Percentiles rank a stretch among this genome's conserved stretches.
Evolutionary conservation across 2,329 filamentous ascomycete species (phyloP).

Genomic region (Microcera coccophila): DNA sequence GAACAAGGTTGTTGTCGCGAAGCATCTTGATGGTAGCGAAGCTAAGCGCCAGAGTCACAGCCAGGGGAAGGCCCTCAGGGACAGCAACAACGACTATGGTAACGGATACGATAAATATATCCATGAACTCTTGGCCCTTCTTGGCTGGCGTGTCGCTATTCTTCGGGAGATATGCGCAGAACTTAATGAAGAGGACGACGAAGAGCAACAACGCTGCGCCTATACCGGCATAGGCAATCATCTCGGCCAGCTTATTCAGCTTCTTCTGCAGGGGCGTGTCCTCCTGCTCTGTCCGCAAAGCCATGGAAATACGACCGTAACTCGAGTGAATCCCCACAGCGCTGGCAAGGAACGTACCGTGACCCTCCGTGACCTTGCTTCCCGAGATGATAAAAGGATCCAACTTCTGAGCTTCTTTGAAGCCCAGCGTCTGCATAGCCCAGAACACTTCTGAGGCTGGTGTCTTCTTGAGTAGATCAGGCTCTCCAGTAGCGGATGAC

Average conservation of each 20-base stretch:
- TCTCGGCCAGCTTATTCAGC: conserved; percentile 36
- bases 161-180: conserved; percentile 58
- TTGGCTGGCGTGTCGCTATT: conserved; percentile 46
- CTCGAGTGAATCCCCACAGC: conserved; percentile 54
- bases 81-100: conserved; percentile 66
- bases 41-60: conserved; percentile 63
- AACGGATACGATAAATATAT: conserved; percentile 62
- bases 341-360: conserved; percentile 52
- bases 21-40: conserved; percentile 68
- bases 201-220: conserved; percentile 70
- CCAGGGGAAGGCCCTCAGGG: conserved; percentile 62
- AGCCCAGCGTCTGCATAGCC: conserved; percentile 44
- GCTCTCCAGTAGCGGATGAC: conserved; percentile 70
- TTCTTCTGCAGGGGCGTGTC: conserved; percentile 54
- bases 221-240: conserved; percentile 47
- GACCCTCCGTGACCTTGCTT: conserved; percentile 50
- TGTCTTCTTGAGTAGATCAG: conserved; percentile 66
- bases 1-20: conserved; percentile 67
- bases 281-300: conserved; percentile 48
- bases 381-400: conserved; percentile 64
- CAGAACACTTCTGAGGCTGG: conserved; percentile 55
- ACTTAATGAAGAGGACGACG: conserved; percentile 73
- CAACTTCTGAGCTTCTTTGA: conserved; percentile 42
- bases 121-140: conserved; percentile 57
- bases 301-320: conserved; percentile 55